These are phyloP conservation scores for Raphanus hybrid DNA, from an alignment of 441 rosid genomes.

Conservation along the genomic window DNA sequence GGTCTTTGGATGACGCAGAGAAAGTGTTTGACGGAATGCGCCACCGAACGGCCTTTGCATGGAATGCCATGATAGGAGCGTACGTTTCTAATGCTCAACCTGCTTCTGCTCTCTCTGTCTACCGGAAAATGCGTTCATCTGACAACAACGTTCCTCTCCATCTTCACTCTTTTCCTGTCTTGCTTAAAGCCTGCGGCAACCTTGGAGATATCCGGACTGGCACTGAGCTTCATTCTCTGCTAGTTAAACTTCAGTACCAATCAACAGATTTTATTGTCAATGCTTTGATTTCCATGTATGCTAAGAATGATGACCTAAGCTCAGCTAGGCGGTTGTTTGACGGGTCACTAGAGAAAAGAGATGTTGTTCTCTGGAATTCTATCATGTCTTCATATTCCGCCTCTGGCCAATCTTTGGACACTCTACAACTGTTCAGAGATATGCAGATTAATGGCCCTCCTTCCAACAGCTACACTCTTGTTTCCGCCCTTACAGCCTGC, in stretches of 20 bases:
- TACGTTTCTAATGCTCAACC: conserved; percentile 61
- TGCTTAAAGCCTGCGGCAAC: conserved; percentile 65
- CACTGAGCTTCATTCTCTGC: conserved; percentile 69
- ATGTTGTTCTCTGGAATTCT: conserved; percentile 84
- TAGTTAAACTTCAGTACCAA: conserved; percentile 54
- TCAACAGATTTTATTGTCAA: conserved; percentile 59
- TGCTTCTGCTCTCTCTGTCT: conserved; percentile 51
- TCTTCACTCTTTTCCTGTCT: conserved; percentile 62
- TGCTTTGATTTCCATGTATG: conserved; percentile 81
- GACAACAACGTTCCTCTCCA: conserved; percentile 57
- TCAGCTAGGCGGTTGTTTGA: conserved; percentile 72
- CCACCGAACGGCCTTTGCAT: conserved; percentile 60
- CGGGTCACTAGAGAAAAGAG: conserved; percentile 49
- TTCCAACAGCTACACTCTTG: conserved; percentile 57
- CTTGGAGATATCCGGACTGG: conserved; percentile 53
- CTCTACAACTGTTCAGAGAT: conserved; percentile 63
- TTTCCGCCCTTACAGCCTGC: conserved; percentile 81
- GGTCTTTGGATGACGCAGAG: conserved; percentile 57
- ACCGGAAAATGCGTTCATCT: conserved; percentile 54
- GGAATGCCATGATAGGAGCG: conserved; percentile 84
- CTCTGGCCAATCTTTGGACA: conserved; percentile 56
- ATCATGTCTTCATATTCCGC: conserved; percentile 67
- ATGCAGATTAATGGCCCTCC: conserved; percentile 59
- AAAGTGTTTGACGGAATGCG: conserved; percentile 71
- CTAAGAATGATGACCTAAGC: conserved; percentile 64